Evolutionary conservation across 352 stramenopile genomes (phyloP).

Genomic region (Pythium scleroteichum): DNA sequence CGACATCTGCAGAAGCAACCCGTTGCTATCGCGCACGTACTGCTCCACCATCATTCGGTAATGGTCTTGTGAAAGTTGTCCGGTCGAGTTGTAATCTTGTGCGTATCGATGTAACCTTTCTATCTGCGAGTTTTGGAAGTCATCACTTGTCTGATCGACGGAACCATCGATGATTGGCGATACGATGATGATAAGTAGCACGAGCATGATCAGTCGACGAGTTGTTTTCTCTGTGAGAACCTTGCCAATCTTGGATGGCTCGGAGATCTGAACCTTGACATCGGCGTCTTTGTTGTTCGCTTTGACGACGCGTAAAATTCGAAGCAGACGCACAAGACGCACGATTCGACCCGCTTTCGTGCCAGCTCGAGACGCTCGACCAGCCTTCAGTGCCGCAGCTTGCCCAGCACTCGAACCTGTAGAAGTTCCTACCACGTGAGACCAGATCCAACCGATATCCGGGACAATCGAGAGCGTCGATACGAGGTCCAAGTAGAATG

Average conservation of each 20-base stretch:
- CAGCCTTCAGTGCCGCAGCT: conserved; percentile 76
- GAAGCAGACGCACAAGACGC: conserved; percentile 88
- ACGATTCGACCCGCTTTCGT: conserved; percentile 91
- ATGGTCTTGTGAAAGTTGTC: conserved; percentile 44
- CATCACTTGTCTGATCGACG: conserved; percentile 66
- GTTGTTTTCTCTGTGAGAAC: conserved; percentile 95
- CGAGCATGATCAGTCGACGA: conserved; percentile 88
- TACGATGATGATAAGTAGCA: conserved; percentile 87
- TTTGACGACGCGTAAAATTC: conserved; percentile 83
- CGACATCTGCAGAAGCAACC: conserved; percentile 64
- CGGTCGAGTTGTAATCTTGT: conserved; percentile 78
- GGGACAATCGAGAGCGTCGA: conserved; percentile 93
- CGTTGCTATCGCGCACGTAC: conserved; percentile 75
- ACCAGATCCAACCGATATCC: conserved; percentile 88
- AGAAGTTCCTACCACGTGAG: conserved; percentile 45
- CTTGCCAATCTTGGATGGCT: conserved; percentile 93
- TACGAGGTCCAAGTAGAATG: conserved; percentile 94
- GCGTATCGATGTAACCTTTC: conserved; percentile 81
- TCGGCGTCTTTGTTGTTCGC: conserved; percentile 67
- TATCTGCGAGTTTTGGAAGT: conserved; percentile 77
- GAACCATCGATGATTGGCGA: conserved; percentile 81
- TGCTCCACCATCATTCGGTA: conserved; percentile 63
- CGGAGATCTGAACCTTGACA: conserved; percentile 69
- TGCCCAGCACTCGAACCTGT: conserved; percentile 35
- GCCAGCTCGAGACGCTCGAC: conserved; percentile 81